phyloP scores from a whole-genome alignment of 1,284 basidiomycete genomes.

The Mycosarcoma mackinlayi region DNA sequence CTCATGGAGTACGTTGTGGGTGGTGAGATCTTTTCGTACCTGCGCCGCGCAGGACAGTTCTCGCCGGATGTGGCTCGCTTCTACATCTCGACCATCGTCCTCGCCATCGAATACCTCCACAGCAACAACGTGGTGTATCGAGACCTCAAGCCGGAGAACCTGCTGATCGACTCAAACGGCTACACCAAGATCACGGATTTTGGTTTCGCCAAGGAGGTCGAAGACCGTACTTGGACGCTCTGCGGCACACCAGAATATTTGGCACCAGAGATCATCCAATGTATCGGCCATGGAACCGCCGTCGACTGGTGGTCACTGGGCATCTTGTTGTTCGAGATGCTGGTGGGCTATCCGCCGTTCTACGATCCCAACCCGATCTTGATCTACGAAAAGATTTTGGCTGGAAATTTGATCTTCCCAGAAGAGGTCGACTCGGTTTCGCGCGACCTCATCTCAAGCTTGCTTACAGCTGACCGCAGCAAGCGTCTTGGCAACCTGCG shows the following conservation, averaged over 20 bases:
- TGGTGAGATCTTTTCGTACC: conserved; percentile 72
- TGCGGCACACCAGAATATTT: conserved; percentile 67
- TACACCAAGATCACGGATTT: conserved; percentile 66
- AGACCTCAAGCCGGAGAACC: conserved; percentile 67
- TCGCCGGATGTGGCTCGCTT: conserved; percentile 72
- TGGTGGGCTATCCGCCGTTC: conserved; percentile 67
- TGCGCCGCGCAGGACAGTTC: conserved; percentile 70
- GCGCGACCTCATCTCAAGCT: conserved; percentile 70
- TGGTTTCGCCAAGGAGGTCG: conserved; percentile 62
- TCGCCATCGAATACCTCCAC: conserved; percentile 69
- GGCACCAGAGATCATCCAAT: conserved; percentile 66
- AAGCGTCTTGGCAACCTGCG: conserved; percentile 71
- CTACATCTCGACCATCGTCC: conserved; percentile 72
- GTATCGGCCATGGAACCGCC: conserved; percentile 58
- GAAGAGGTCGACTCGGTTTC: conserved; percentile 70
- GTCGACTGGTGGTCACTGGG: conserved; percentile 68
- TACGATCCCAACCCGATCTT: conserved; percentile 55
- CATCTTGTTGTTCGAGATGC: conserved; percentile 64
- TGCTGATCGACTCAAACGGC: conserved; percentile 55
- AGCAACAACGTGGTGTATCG: conserved; percentile 61
- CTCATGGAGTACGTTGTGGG: conserved; percentile 72
- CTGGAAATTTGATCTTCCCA: conserved; percentile 70
- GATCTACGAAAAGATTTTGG: conserved; percentile 69
- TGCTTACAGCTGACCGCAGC: conserved; percentile 70
- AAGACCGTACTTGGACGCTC: conserved; percentile 62